phyloP scores from a whole-genome alignment of 768 basidiomycete species.

The Tremella mesenterica region DNA sequence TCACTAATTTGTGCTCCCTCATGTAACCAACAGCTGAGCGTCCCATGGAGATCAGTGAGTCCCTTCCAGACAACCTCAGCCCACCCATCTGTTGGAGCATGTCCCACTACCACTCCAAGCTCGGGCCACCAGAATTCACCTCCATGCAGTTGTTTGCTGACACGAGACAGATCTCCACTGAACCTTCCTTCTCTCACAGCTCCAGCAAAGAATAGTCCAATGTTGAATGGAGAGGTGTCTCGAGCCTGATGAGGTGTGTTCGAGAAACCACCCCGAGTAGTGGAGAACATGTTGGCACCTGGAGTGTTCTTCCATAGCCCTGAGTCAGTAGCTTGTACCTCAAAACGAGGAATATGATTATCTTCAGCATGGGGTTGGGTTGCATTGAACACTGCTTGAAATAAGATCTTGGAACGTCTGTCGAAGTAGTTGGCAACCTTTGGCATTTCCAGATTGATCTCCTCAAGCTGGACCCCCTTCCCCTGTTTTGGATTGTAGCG shows the following conservation, averaged over 20 bases:
- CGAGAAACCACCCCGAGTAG: neutral
- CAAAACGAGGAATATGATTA: neutral
- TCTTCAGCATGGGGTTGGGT: neutral
- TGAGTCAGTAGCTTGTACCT: no score
- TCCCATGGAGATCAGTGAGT: neutral
- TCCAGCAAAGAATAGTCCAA: constrained; percentile 2
- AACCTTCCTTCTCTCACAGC: neutral
- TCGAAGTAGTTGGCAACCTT: neutral
- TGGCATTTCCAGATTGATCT: neutral
- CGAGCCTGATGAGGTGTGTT: neutral
- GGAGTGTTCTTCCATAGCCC: no score
- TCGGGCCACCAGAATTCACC: constrained; percentile 4
- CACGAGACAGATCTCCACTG: neutral
- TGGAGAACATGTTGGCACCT: neutral
- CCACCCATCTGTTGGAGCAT: neutral
- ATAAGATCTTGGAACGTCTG: neutral
- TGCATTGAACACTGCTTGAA: neutral
- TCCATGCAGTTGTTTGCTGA: neutral
- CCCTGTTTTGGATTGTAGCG: neutral
- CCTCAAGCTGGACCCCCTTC: neutral
- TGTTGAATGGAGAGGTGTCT: neutral
- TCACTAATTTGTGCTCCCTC: neutral
- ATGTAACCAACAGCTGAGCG: neutral
- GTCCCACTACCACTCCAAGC: neutral
- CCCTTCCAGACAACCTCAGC: neutral